Evolutionary conservation across 106 monocot species (phyloP), one percentile per base, ranked within the genome.

Genomic region (Dendrobium catenatum): DNA sequence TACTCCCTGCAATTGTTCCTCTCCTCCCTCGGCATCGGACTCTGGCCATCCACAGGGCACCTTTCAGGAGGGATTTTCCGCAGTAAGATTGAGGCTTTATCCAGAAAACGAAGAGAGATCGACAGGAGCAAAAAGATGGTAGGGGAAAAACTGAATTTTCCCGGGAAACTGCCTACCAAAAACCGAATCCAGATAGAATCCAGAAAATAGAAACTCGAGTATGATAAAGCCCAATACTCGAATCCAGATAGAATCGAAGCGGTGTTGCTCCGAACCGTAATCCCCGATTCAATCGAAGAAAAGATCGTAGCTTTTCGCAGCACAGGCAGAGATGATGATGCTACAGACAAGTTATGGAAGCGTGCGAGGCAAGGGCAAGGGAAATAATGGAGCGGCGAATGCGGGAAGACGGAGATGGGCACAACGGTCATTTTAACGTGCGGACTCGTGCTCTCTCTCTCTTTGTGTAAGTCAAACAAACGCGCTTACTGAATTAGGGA

Each of bases 401-500:
- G 31, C 2, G 27, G 76, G 24, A 20, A 76, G 49, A 49, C n/a
- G n/a, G 20, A 44, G 26, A 76, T 76, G 76, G 76, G 49, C 19
- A 49, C 49, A 15, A 48, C 42, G 76, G 76, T 76, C 76, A 76
- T 76, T 76, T 76, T 26, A 42, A 49, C 42, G 20, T 19, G 41
- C 42, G 74, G 74, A 42, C 3, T 72, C 33, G 29, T 17, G 26
- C 74, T 20, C 43, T 51, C 13, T 51, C 51, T 51, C 51, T 15
- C 51, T 13, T 0, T 51, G 51, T 3, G 40, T 2, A 37, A 72
- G 72, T 72, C 29, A 72, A 72, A 72, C 74, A 42, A 29, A 74
- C 74, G 74, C 74, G 74, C 70, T 70, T 37, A 70, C 70, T 70
- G 70, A 10, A 70, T 74, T 22, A 10, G 29, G 72, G 74, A 9